Base-by-base conservation (phyloP, 129 eudicot species). In the Pulicaria dysenterica region DNA sequence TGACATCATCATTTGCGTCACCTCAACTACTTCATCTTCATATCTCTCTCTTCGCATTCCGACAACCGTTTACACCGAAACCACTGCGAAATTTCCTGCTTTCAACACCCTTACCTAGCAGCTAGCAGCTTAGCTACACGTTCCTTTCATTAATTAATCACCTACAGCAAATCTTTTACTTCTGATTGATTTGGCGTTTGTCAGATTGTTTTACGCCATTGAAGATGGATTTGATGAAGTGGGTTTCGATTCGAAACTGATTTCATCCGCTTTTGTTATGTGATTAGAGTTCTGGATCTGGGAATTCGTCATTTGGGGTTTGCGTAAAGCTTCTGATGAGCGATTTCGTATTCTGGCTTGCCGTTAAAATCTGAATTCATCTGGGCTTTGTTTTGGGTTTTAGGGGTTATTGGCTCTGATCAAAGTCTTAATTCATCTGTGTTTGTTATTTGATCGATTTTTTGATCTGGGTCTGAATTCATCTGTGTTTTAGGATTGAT, bases 1-100 rank as follows among this genome's bases (percentile, higher is more conserved):
- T 83, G 83, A 76, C 83, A 51, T 58, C 83, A 78, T 63, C 53
- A 11, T 17, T 37, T 62, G 75, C 83, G 77, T 82, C 86, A 83
- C 74, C 81, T 39, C 74, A 83, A 70, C 87, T 51, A 74, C 83
- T 83, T 73, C 80, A 73, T 64, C 77, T 36, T 5, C 51, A 19
- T 47, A 9, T 73, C 37, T 51, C 67, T 70, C 47, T 71, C 67
- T 70, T 14, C 10, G 41, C 47, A 60, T 61, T 53, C 81, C 70
- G 59, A 42, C 70, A 43, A 60, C 73, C 62, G 54, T 66, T 34
- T 14, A n/a, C 65, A 51, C 36, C 24, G 75, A 72, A 77, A 75
- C 71, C 64, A 15, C 62, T 55, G 17, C 39, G 73, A 75, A 75
- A 16, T 75, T 78, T 72, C 82, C 78, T 38, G 39, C 63, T 58